Base-by-base conservation (phyloP, 345 rosid species). In the Mercurialis annua region DNA sequence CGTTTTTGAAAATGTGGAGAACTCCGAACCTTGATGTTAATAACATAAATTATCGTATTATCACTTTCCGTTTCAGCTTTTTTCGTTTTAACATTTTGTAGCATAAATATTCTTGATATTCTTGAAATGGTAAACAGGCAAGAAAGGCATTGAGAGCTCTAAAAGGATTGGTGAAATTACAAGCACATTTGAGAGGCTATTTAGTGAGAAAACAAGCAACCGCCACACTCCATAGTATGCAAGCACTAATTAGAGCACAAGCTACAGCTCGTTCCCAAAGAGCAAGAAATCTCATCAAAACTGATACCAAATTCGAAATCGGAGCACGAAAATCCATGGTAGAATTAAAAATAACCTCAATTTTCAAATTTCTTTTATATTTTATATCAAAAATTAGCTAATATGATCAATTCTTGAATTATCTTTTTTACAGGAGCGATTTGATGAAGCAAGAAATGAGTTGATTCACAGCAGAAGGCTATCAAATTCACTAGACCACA, bases 241-340 rank as follows among this genome's bases (percentile, higher is more conserved):
- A 74, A 17, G 73, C 73, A 47, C 61, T 74, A 1, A 63, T 74
- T 20, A 68, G 77, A 64, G 77, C 77, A 57, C 77, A 74, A 57
- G 66, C 64, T 26, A 30, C 69, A 10, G 65, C 58, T 23, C 68
- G 70, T 29, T 55, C 73, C 6, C 64, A 38, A 9, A 67, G 61
- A 15, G 68, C 77, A 48, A 61, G 65, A 60, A 60, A 60, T n/a
- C 46, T 24, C 31, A 38, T 20, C 31, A 12, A 6, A 60, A 23
- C 47, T 60, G 49, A 24, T 9, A 40, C 21, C 65, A 33, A 21
- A 30, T 55, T 55, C 34, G 64, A 62, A 4, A 38, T 40, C 11
- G 26, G 64, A 40, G 73, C 59, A 31, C 64, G 77, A 56, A 63
- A 56, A 43, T 68, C 73, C 18, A n/a, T 40, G 42, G 73, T 74